Percentiles rank a stretch among this genome's conserved stretches.
Evolutionary conservation across 1,284 basidiomycete species (phyloP).

Genomic region (Moesziomyces sp.): DNA sequence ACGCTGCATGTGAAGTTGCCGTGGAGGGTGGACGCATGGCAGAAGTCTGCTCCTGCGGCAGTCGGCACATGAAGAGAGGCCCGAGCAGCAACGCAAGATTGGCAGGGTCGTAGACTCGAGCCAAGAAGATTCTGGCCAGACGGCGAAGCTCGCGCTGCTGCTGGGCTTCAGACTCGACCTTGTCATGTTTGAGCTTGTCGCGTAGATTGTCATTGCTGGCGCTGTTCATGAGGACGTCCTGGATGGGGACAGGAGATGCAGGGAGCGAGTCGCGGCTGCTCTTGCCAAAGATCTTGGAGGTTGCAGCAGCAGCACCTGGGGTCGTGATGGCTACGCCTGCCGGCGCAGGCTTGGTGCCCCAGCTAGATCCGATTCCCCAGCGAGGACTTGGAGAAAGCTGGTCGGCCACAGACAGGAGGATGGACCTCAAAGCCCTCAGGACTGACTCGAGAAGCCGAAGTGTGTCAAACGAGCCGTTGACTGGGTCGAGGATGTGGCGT

Average conservation of each 20-base stretch:
- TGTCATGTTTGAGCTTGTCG: slow-evolving; percentile 11
- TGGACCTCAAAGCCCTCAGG: slow-evolving; percentile 52
- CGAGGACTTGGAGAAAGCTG: slow-evolving; percentile 55
- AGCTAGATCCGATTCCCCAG: slow-evolving; percentile 60
- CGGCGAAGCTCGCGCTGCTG: slow-evolving; percentile 35
- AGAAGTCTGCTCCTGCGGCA: slow-evolving; percentile 29
- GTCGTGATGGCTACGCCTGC: slow-evolving; percentile 33
- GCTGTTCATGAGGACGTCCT: slow-evolving; percentile 39
- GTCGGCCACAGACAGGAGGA: slow-evolving; percentile 56
- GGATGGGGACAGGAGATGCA: slow-evolving; percentile 8
- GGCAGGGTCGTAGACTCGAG: slow-evolving; percentile 29
- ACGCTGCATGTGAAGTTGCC: slow-evolving; percentile 1
- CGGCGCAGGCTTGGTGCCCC: slow-evolving; percentile 39
- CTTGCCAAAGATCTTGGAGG: slow-evolving; percentile 45
- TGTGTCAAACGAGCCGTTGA: slow-evolving; percentile 6
- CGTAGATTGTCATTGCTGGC: slow-evolving; percentile 35
- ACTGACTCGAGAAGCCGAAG: slow-evolving; percentile 46
- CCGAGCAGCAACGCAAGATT: slow-evolving; percentile 46
- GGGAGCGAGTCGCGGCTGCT: slow-evolving; percentile 29
- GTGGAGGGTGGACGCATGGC: slow-evolving; percentile 1
- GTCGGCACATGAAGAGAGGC: slow-evolving; percentile 43
- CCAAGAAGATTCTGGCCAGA: slow-evolving; percentile 33
- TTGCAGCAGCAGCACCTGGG: slow-evolving; percentile 18
- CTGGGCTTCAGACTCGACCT: slow-evolving; percentile 10
- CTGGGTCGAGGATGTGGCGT: slow-evolving; percentile 23